A percentile compares a stretch with the other conserved stretches of the same genome.
Conservation (phyloP, 1,139 yeast genomes). For the Scheffersomyces parashehatae region DNA sequence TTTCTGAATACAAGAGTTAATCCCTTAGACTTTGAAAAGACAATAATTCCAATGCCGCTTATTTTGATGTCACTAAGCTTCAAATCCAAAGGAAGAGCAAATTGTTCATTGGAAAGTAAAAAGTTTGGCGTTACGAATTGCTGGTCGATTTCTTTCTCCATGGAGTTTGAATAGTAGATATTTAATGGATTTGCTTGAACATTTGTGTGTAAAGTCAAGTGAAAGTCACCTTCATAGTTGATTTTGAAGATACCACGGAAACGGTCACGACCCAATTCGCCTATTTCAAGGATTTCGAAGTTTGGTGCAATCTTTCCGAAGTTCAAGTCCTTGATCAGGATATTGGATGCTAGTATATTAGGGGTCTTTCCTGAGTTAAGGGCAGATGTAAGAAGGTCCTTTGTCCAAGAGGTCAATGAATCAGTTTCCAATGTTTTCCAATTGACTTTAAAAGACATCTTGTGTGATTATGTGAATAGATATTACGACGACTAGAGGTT, state of each 20-base stretch:
- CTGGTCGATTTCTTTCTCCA: slow-evolving; percentile 36
- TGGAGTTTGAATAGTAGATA: slow-evolving; percentile 57
- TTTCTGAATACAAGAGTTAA: slow-evolving; percentile 83
- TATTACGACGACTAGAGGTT: too few species aligned
- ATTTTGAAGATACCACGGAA: slow-evolving; percentile 86
- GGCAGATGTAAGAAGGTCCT: slow-evolving; percentile 71
- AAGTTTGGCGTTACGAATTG: slow-evolving; percentile 67
- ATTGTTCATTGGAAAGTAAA: slow-evolving; percentile 63
- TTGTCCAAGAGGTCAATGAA: slow-evolving; percentile 64
- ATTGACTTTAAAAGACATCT: slow-evolving; percentile 76
- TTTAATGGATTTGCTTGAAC: slow-evolving; percentile 84
- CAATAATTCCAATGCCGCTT: slow-evolving; percentile 82
- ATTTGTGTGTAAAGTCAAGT: slow-evolving; percentile 74
- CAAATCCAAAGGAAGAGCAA: slow-evolving; percentile 77
- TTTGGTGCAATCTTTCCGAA: slow-evolving; percentile 80
- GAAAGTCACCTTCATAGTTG: slow-evolving; percentile 78
- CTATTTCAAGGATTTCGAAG: slow-evolving; percentile 81
- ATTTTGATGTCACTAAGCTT: slow-evolving; percentile 71
- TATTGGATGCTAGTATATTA: slow-evolving; percentile 71
- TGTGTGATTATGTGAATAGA: background rate
- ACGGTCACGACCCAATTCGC: slow-evolving; percentile 77
- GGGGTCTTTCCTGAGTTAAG: slow-evolving; percentile 78
- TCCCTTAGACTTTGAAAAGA: slow-evolving; percentile 79
- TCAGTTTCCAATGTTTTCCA: slow-evolving; percentile 81
- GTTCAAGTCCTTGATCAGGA: slow-evolving; percentile 69